Evolutionary conservation across 805 yeast species (phyloP), one percentile per base, ranked within the genome.

Genomic region (Millerozyma acaciae): DNA sequence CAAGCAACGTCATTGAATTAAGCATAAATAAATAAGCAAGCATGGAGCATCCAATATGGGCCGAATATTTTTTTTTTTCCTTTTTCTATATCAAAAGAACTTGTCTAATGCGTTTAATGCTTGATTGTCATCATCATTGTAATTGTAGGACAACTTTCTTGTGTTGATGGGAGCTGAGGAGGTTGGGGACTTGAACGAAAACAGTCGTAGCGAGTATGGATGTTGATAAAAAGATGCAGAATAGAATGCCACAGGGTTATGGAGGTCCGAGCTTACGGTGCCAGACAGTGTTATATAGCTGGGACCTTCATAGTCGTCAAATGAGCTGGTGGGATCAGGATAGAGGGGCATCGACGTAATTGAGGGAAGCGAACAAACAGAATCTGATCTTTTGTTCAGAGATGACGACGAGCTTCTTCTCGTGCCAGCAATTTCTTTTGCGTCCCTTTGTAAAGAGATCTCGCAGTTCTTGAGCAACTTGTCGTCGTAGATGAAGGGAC

Each of bases 91-190:
- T 7, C 6, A 14, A 17, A 50, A 48, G n/a, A 41, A 43, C 30
- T 32, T 42, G 26, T 50, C 55, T 12, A 50, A 35, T 10, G 47
- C 47, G 26, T 44, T 40, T 19, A 48, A 31, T 7, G 50, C 41
- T 21, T 44, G 44, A 18, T 30, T 37, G 32, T 47, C 52, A 21
- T 34, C 39, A 26, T 24, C 24, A 12, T 44, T 33, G 25, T 34
- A 37, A 10, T 40, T 30, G 7, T 35, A 33, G 12, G 35, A 28
- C 6, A 20, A 26, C 9, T 14, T 8, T 26, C 26, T 13, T 8
- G 20, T 4, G 13, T 12, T 23, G 6, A 12, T 12, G 7, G 26
- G 26, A 7, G 13, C 10, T 12, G 15, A 7, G 6, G 26, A 23
- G 6, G 26, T 10, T n/a, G 10, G 10, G 7, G 13, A 15, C 12